A percentile compares a stretch with the other conserved stretches of the same genome.
These are phyloP conservation scores for Candida gorgasii DNA, from an alignment of 805 yeast species.

Conservation along the genomic window DNA sequence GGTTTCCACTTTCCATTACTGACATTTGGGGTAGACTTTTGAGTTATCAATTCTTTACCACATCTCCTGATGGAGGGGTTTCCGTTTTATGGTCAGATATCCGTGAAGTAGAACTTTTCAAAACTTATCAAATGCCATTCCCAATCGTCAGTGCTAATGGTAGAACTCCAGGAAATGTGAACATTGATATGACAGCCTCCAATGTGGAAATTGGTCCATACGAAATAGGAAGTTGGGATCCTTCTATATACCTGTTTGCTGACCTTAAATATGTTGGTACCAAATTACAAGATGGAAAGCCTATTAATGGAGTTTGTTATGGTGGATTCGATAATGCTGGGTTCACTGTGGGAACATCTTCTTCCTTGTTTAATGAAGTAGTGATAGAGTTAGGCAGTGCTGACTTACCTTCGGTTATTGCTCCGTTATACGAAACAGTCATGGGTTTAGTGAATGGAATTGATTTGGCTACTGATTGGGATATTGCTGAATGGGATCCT, in stretches of 20 bases:
- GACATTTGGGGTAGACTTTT: conserved; percentile 47
- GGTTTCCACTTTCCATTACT: conserved; percentile 37
- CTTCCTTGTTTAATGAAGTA: conserved; percentile 72
- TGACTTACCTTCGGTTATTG: conserved; percentile 21
- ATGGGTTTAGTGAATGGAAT: conserved; percentile 40
- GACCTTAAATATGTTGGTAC: conserved; percentile 73
- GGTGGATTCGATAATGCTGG: conserved; percentile 81
- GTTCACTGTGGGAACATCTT: conserved; percentile 78
- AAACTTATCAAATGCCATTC: conserved; percentile 36
- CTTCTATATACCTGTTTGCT: conserved; percentile 62
- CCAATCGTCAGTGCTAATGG: conserved; percentile 40
- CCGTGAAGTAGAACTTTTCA: conserved; percentile 24
- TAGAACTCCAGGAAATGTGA: conserved; percentile 32
- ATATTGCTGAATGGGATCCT: conserved; percentile 69
- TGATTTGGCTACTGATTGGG: conserved; percentile 52
- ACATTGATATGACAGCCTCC: conserved; percentile 35
- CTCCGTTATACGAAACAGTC: conserved; percentile 21
- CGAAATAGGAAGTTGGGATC: conserved; percentile 85
- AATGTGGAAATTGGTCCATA: conserved; percentile 39
- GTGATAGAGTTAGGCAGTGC: conserved; percentile 53
- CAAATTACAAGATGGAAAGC: conserved; percentile 53
- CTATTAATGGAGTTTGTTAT: conserved; percentile 50
- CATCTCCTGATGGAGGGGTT: conserved; percentile 26
- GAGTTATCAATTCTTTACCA: conserved; percentile 38
- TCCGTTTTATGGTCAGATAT: conserved; percentile 32